Evolutionary conservation across 1,284 basidiomycete species (phyloP).

Genomic region (Volvariella surrecta): DNA sequence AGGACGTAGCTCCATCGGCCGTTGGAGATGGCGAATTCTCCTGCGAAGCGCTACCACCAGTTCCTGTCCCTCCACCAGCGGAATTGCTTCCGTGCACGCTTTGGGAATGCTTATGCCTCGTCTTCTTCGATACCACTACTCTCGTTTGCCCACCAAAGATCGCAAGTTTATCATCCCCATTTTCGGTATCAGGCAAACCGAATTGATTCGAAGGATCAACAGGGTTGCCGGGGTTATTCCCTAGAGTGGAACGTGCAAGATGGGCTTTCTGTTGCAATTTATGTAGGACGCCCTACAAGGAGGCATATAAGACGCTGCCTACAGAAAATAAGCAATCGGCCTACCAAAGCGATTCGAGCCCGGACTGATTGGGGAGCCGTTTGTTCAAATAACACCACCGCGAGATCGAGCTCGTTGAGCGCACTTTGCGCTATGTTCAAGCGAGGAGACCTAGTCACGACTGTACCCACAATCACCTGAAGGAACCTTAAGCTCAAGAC

Average conservation of each 20-base stretch:
- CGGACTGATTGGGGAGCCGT: constrained; percentile 29
- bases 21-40: constrained; percentile 12
- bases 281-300: constrained; percentile 26
- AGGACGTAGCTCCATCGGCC: constrained; percentile 7
- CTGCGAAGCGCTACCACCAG: not conserved
- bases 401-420: constrained; percentile 30
- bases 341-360: constrained; percentile 33
- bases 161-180: constrained; percentile 40
- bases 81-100: constrained; percentile 2
- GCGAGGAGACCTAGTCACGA: constrained; percentile 36
- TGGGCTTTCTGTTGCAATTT: constrained; percentile 33
- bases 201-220: constrained; percentile 6
- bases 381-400: constrained; percentile 31
- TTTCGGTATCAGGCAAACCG: constrained; percentile 16
- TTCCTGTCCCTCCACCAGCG: too few relatives aligned
- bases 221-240: constrained; percentile 8
- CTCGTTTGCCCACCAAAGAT: constrained; percentile 45
- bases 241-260: constrained; percentile 19
- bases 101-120: constrained; percentile 10
- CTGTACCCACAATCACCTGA: constrained; percentile 36
- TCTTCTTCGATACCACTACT: constrained; percentile 20
- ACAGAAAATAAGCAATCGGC: constrained; percentile 6
- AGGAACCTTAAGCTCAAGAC: not conserved
- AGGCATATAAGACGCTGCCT: constrained; percentile 1
- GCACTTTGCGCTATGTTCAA: constrained; percentile 33